Evolutionary conservation across 1,284 basidiomycete genomes (phyloP), one percentile per base, ranked within the genome.

Genomic region (Malassezia obtusa): DNA sequence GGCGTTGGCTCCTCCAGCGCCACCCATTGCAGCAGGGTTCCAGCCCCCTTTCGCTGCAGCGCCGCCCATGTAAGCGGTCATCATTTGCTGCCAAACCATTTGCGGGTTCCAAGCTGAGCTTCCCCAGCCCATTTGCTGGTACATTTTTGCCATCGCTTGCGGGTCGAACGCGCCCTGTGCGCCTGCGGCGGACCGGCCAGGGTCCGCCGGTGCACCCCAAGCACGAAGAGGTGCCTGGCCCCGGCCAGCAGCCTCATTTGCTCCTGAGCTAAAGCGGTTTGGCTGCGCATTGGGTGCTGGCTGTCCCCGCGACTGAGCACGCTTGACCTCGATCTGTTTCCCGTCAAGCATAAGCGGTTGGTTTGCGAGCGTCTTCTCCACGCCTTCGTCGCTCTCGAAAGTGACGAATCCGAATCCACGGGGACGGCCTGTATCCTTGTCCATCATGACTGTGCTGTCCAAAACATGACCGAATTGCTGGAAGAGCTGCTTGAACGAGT

Each of bases 351-450:
- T 60, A 38, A 76, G 60, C 32, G 74, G 75, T 14, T 62, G 63
- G 4, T 58, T 58, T 12, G 39, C 50, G 19, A 77, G 52, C 11
- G 73, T 64, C 26, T 83, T 83, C 57, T 88, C 84, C 36, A 91
- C 87, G 60, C 86, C 83, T 9, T 84, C 83, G 61, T 91, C 87
- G 68, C 90, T 86, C 28, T 78, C 79, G 65, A 95, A 94, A 0
- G 89, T 94, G 19, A 98, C 85, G 71, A 99, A 99, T 0, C 94
- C 94, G 66, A 96, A 99, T 5, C 94, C 94, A 74, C 98, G 92
- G 76, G 87, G 90, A 44, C 91, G 78, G 30, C 87, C 87, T 15
- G 89, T 95, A 75, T 96, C 89, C 48, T 90, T 85, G 76, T 99
- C 94, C 68, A 95, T 82, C 94, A 99, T 98, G 68, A 98, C 89